Evolutionary conservation across 2,329 filamentous ascomycete species (phyloP).

Genomic region (Chrysoporthe puriensis): DNA sequence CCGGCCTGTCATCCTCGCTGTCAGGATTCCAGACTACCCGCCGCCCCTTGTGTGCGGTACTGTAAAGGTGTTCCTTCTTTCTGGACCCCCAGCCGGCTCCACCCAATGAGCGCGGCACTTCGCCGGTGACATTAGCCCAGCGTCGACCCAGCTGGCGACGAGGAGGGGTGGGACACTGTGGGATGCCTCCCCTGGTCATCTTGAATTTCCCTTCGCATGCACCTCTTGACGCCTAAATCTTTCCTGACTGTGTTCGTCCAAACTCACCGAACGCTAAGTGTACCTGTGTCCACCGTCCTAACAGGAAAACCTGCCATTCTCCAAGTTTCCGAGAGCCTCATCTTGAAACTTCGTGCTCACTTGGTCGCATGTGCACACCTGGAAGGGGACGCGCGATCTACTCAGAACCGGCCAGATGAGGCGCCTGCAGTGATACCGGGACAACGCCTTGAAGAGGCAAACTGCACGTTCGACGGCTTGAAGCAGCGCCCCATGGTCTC

Average conservation of each 20-base stretch:
- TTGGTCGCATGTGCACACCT: neutral
- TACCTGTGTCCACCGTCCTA: too few species aligned
- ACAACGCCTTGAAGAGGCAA: neutral
- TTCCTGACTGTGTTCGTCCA: neutral
- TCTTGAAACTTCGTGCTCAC: neutral
- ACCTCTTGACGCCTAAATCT: neutral
- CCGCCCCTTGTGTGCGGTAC: neutral
- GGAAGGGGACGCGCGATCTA: neutral
- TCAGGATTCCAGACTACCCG: neutral
- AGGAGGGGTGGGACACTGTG: constrained; percentile 11
- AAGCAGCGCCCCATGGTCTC: constrained; percentile 8
- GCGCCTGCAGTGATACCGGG: neutral
- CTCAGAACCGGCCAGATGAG: neutral
- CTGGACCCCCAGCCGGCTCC: constrained; percentile 4
- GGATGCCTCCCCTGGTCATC: constrained; percentile 7
- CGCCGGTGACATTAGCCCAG: constrained; percentile 3
- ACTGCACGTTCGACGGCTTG: neutral
- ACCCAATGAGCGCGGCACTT: constrained; percentile 12
- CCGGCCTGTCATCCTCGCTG: neutral
- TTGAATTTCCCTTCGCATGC: neutral
- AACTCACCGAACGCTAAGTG: neutral
- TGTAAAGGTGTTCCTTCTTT: constrained; percentile 3
- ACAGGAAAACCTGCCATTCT: too few species aligned
- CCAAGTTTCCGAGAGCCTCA: neutral
- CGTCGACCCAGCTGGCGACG: neutral